A percentile compares a stretch with the other conserved stretches of the same genome.
These are phyloP conservation scores for Trichoderma sp. DNA, from an alignment of 2,329 filamentous ascomycete genomes.

Conservation along the genomic window DNA sequence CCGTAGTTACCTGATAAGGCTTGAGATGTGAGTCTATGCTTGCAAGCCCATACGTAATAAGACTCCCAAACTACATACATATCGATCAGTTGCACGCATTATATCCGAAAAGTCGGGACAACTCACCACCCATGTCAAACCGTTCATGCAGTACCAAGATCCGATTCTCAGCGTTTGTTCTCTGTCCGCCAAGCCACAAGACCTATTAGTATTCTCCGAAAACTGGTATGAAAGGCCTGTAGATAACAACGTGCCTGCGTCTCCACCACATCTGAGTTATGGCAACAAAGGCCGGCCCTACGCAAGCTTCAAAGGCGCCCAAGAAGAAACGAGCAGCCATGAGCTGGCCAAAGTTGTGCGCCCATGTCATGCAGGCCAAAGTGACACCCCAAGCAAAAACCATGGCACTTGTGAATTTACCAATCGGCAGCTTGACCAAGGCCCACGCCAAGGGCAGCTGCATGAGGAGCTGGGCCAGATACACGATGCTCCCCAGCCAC, in stretches of 20 bases:
- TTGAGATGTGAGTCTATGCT: constrained; percentile 53
- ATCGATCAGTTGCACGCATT: background rate
- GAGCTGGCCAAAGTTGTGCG: constrained; percentile 52
- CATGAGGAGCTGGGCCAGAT: constrained; percentile 61
- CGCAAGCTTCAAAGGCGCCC: constrained; percentile 57
- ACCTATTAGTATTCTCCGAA: background rate
- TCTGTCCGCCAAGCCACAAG: constrained; percentile 31
- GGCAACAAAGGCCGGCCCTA: constrained; percentile 56
- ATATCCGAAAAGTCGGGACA: background rate
- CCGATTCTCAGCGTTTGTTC: constrained; percentile 61
- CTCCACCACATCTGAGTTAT: constrained; percentile 66
- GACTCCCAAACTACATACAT: constrained; percentile 50
- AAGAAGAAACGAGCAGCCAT: constrained; percentile 58
- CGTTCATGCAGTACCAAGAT: constrained; percentile 64
- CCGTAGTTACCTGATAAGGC: constrained; percentile 50
- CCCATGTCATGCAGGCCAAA: constrained; percentile 55
- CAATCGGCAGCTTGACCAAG: constrained; percentile 62
- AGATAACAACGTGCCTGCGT: constrained; percentile 41
- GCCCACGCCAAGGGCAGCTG: constrained; percentile 59
- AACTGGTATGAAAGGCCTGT: too few relatives aligned
- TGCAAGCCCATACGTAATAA: constrained; percentile 61
- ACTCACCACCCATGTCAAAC: constrained; percentile 56
- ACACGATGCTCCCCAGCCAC: constrained; percentile 64
- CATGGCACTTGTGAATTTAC: constrained; percentile 61
- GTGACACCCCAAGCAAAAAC: constrained; percentile 59